Evolutionary conservation across 2,329 filamentous ascomycete genomes (phyloP).

Genomic region (Hypocreales sp.): DNA sequence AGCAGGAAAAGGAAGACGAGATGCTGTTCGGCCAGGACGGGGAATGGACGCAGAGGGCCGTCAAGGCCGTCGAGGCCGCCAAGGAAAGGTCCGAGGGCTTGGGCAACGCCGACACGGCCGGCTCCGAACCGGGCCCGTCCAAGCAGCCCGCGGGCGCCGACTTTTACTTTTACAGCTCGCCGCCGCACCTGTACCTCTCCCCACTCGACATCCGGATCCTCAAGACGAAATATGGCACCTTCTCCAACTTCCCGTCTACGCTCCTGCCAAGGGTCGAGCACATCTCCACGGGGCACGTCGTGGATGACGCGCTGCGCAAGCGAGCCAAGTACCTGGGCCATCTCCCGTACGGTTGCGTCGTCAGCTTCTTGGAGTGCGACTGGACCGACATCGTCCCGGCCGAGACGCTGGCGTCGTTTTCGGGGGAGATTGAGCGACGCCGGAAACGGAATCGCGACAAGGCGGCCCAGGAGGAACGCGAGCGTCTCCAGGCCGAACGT

Average conservation of each 20-base stretch:
- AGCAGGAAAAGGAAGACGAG: constrained; percentile 79
- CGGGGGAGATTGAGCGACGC: constrained; percentile 59
- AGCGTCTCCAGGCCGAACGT: constrained; percentile 67
- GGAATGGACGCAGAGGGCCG: constrained; percentile 82
- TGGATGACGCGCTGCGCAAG: constrained; percentile 73
- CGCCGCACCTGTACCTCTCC: constrained; percentile 79
- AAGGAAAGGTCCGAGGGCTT: constrained; percentile 55
- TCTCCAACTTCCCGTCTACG: constrained; percentile 68
- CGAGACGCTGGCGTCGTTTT: constrained; percentile 60
- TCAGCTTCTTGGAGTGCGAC: constrained; percentile 84
- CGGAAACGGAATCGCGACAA: constrained; percentile 71
- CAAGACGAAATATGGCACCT: constrained; percentile 75
- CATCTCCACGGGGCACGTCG: constrained; percentile 72
- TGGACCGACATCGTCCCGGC: constrained; percentile 79
- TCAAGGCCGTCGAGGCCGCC: constrained; percentile 55
- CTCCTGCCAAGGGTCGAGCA: constrained; percentile 79
- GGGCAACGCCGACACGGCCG: constrained; percentile 8
- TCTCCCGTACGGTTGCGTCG: constrained; percentile 78
- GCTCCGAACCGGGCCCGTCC: constrained; percentile 6
- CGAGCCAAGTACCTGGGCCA: constrained; percentile 78
- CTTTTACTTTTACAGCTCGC: constrained; percentile 80
- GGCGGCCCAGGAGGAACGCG: constrained; percentile 72
- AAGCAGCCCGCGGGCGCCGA: constrained; percentile 24
- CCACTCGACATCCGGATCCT: constrained; percentile 85
- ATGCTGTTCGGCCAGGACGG: constrained; percentile 80